A percentile compares a stretch with the other conserved stretches of the same genome.
Conservation (phyloP, 176 grass and related monocot species). For the Calamus simplicifolius region DNA sequence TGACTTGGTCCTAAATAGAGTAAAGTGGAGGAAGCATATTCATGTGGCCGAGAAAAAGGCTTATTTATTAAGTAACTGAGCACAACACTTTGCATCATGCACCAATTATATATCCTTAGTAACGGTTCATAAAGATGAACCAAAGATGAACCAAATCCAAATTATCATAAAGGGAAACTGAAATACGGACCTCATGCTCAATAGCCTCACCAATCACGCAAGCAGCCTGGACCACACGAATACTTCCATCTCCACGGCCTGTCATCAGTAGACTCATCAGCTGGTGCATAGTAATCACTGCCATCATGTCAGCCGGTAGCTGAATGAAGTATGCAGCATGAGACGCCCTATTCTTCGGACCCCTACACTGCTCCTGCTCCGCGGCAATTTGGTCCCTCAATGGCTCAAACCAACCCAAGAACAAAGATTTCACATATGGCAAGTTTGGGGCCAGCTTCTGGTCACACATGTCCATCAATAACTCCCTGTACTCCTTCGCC, state of each 20-base stretch:
- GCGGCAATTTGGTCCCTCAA: constrained; percentile 51
- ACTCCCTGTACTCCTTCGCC: constrained; percentile 73
- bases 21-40: too few relatives aligned
- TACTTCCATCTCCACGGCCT: constrained; percentile 41
- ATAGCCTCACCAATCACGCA: constrained; percentile 61
- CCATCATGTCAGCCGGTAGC: constrained; percentile 91
- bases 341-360: constrained; percentile 1
- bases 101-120: too few relatives aligned
- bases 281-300: constrained; percentile 97
- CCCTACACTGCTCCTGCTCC: constrained; percentile 48
- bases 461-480: constrained; percentile 82
- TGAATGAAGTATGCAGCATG: constrained; percentile 35
- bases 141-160: too few relatives aligned
- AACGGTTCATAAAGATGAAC: too few relatives aligned
- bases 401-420: constrained; percentile 91
- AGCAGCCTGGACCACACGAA: constrained; percentile 59
- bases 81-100: too few relatives aligned
- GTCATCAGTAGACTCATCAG: constrained; percentile 92
- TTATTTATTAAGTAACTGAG: too few relatives aligned
- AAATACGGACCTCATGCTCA: constrained; percentile 62
- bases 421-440: constrained; percentile 86
- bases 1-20: too few relatives aligned
- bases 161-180: too few relatives aligned
- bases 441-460: constrained; percentile 84
- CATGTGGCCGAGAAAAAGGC: too few relatives aligned